Evolutionary conservation across 1,284 basidiomycete species (phyloP).

Genomic region (Phlebopus sp.): DNA sequence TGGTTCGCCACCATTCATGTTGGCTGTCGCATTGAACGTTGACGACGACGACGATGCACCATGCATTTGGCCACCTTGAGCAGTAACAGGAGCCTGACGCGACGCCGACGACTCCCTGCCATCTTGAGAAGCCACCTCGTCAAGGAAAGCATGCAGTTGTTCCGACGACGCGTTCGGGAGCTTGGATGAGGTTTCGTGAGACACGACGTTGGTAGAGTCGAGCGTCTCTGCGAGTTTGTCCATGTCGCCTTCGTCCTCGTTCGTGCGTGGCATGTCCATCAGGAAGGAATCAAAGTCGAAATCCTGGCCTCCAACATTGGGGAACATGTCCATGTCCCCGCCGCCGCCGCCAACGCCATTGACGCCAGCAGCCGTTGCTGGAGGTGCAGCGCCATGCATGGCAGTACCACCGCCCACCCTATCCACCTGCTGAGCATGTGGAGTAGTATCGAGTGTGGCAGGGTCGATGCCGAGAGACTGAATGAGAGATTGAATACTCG

Average conservation of each 20-base stretch:
- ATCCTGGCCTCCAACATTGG: slow-evolving; percentile 26
- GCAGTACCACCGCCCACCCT: slow-evolving; percentile 1
- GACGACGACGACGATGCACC: slow-evolving; percentile 1
- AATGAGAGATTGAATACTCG: slow-evolving; percentile 72
- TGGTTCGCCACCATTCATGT: background rate
- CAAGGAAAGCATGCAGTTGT: slow-evolving; percentile 43
- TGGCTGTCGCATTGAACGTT: slow-evolving; percentile 5
- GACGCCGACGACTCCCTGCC: slow-evolving; percentile 11
- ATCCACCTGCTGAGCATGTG: slow-evolving; percentile 14
- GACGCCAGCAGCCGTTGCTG: background rate
- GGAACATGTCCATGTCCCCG: slow-evolving; percentile 15
- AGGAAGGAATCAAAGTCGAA: slow-evolving; percentile 52
- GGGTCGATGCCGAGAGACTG: slow-evolving; percentile 68
- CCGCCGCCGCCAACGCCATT: slow-evolving; percentile 9
- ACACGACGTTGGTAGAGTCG: slow-evolving; percentile 27
- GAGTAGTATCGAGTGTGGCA: slow-evolving; percentile 27
- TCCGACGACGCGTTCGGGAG: slow-evolving; percentile 35
- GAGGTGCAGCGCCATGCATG: background rate
- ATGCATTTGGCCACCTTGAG: background rate
- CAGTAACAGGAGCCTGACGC: background rate
- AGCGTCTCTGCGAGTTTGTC: slow-evolving; percentile 33
- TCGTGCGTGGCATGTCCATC: slow-evolving; percentile 30
- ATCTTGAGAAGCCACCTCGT: slow-evolving; percentile 37
- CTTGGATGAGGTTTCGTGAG: slow-evolving; percentile 21
- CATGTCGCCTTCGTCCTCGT: slow-evolving; percentile 33